Evolutionary conservation across 805 yeast species (phyloP), one percentile per base, ranked within the genome.

Genomic region (Metschnikowia santaceciliae): DNA sequence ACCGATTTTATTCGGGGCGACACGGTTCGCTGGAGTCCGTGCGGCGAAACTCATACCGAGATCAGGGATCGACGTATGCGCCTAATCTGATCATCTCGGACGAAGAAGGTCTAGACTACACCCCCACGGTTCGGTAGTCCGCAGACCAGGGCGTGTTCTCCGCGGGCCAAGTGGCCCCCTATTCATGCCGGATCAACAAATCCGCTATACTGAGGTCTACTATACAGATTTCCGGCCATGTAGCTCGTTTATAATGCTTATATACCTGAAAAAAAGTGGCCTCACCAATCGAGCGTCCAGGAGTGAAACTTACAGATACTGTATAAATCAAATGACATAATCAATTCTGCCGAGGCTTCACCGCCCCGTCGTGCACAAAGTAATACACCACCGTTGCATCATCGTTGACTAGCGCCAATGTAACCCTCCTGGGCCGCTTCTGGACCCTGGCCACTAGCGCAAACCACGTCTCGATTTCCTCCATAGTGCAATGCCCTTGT

Each of bases 341-440:
- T 46, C 26, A 81, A 54, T 80, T 80, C 59, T 78, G 80, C 51
- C 79, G 74, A 1, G 91, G 91, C 62, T 81, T 81, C 33, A 75
- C 80, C 8, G 85, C 66, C 3, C 91, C 91, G 58, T 81, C 82
- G 62, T 84, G 81, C 15, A 83, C 72, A 62, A 80, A 79, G 63
- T 86, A 86, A 58, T 82, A 86, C n/a, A 84, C 84, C 17, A 84
- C 74, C 0, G 90, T 83, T 2, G 89, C 84, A 62, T 86, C 94
- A 49, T 77, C 77, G 57, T 79, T 82, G 2, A 79, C 75, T 6
- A 86, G 69, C 0, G 80, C 90, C 32, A 82, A 54, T 0, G 83
- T 68, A 2, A 86, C 54, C 50, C 82, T 67, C 41, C 65, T 66
- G 0, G 82, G 80, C 26, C 79, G 60, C 8, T 49, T 46, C 5